These are phyloP conservation scores for Wickerhamiella parazyma DNA, from an alignment of 805 yeast species.

Conservation along the genomic window DNA sequence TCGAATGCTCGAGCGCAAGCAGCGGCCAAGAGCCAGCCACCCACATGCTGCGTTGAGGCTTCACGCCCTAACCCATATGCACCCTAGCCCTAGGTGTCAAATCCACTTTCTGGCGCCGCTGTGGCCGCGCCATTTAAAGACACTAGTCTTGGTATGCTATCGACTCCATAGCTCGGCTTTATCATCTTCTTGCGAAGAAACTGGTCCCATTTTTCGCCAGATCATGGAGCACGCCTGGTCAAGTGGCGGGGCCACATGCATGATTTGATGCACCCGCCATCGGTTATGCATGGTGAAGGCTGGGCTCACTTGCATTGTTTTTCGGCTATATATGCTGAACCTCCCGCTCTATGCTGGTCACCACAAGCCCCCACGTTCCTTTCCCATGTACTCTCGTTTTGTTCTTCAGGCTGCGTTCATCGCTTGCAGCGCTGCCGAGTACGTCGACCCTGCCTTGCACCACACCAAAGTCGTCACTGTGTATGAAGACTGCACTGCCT, in stretches of 20 bases:
- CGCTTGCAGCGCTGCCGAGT: slow-evolving; percentile 12
- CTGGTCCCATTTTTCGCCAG: not conserved
- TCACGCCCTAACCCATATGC: not conserved
- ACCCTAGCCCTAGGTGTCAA: not conserved
- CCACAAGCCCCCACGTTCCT: not conserved
- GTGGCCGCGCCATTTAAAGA: too few species aligned
- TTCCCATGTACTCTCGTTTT: not conserved
- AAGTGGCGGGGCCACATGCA: not conserved
- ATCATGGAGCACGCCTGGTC: not conserved
- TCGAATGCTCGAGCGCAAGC: not conserved
- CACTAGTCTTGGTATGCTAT: too few species aligned
- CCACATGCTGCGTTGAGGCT: not conserved
- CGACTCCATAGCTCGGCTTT: too few species aligned
- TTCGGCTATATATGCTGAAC: not conserved
- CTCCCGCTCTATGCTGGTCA: not conserved
- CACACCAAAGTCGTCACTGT: slow-evolving; percentile 19
- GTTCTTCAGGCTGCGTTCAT: slow-evolving; percentile 2
- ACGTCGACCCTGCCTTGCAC: slow-evolving; percentile 19
- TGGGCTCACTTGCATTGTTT: not conserved
- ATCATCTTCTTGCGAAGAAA: too few species aligned
- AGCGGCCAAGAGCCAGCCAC: not conserved
- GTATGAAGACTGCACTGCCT: slow-evolving; percentile 13
- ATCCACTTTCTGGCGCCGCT: too few species aligned
- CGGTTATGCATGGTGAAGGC: not conserved
- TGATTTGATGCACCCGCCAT: not conserved